Percentiles rank a stretch among this genome's conserved stretches.
Evolutionary conservation across 1,284 basidiomycete genomes (phyloP).

Genomic region (Trametes sp.): DNA sequence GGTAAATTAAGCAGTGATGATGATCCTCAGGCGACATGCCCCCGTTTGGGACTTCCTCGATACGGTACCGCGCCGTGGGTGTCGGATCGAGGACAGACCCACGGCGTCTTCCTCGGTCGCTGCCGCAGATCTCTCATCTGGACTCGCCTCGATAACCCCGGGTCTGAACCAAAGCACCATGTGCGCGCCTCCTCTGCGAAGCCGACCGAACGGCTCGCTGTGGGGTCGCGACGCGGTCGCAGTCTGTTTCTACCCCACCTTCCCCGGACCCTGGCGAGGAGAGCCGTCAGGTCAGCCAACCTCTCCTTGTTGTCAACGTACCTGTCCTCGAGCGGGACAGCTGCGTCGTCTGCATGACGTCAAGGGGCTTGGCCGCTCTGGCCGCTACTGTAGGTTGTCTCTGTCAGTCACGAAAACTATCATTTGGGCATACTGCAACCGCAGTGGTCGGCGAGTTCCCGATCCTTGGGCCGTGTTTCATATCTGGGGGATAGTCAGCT

Average conservation of each 20-base stretch:
- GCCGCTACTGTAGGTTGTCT: slow-evolving; percentile 11
- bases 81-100: slow-evolving; percentile 18
- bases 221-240: slow-evolving; percentile 11
- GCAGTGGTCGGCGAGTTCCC: slow-evolving; percentile 15
- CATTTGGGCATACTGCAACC: slow-evolving; percentile 8
- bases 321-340: slow-evolving; percentile 2
- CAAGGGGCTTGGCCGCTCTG: slow-evolving; percentile 12
- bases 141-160: slow-evolving; percentile 16
- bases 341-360: slow-evolving; percentile 20
- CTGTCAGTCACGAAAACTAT: slow-evolving; percentile 11
- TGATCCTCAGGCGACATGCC: slow-evolving; percentile 14
- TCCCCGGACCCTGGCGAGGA: too few species aligned
- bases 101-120: slow-evolving; percentile 9
- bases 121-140: slow-evolving; percentile 23
- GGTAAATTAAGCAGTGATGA: background rate
- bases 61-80: slow-evolving; percentile 20
- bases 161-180: slow-evolving; percentile 8
- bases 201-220: slow-evolving; percentile 1
- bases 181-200: slow-evolving; percentile 8
- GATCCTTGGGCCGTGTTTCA: slow-evolving; percentile 10
- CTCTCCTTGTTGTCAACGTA: slow-evolving; percentile 3
- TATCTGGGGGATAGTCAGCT: background rate
- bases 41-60: slow-evolving; percentile 19
- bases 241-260: slow-evolving; percentile 9
- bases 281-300: background rate